These are phyloP conservation scores for Delonix regia DNA, from an alignment of 306 rosid species.

Conservation along the genomic window DNA sequence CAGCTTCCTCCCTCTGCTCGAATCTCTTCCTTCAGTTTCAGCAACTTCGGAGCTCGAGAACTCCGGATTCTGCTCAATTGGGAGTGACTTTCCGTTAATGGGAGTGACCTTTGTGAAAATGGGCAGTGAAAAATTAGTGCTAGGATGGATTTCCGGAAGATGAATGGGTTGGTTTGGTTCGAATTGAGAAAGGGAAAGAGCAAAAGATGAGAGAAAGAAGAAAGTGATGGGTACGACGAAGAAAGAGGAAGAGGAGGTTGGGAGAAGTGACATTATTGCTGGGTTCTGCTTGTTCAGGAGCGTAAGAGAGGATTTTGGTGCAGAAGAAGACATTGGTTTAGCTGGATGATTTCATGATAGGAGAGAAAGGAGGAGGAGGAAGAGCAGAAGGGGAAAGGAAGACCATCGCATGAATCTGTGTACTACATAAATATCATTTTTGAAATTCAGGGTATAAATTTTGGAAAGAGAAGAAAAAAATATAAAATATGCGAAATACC, in stretches of 20 bases:
- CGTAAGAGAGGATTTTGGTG: conserved; percentile 18
- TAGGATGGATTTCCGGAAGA: not conserved
- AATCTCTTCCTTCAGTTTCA: not conserved
- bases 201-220: not conserved
- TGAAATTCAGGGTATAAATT: too few relatives aligned
- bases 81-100: not conserved
- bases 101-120: conserved; percentile 8
- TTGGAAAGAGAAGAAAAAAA: too few relatives aligned
- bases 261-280: conserved; percentile 26
- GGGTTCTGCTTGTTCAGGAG: conserved; percentile 27
- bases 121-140: not conserved
- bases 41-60: too few relatives aligned
- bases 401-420: not conserved
- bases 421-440: not conserved
- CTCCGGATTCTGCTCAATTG: not conserved
- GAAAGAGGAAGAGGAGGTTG: not conserved
- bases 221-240: conserved; percentile 10
- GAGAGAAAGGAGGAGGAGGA: not conserved
- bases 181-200: not conserved
- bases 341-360: not conserved
- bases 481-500: too few relatives aligned
- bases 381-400: not conserved
- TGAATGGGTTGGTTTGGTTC: not conserved
- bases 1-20: not conserved
- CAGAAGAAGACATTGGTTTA: not conserved